Evolutionary conservation across 2,329 filamentous ascomycete genomes (phyloP).

Genomic region (Rutstroemia sp.): DNA sequence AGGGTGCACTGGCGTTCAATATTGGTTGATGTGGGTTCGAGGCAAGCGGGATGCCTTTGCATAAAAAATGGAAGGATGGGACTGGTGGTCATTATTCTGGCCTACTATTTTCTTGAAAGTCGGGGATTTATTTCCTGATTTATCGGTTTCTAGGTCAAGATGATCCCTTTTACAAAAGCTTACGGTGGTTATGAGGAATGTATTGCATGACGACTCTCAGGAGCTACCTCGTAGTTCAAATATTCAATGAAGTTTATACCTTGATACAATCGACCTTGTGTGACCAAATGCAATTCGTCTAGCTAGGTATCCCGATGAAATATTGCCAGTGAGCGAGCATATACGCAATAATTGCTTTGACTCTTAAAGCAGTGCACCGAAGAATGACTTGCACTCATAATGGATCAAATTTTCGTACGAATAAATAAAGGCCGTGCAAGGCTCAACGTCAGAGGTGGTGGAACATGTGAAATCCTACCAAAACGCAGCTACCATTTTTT

Average conservation of each 20-base stretch:
- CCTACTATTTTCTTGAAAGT: conserved; percentile 6
- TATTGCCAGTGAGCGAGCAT: too few relatives aligned
- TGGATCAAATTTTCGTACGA: too few relatives aligned
- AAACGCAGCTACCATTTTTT: too few relatives aligned
- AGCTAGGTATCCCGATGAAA: too few relatives aligned
- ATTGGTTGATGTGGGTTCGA: conserved; percentile 7
- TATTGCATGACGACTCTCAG: neutral
- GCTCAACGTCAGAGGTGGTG: neutral
- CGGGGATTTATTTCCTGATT: neutral
- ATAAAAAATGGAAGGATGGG: conserved; percentile 9
- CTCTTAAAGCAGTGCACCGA: neutral
- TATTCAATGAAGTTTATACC: conserved; percentile 6
- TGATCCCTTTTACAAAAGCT: conserved; percentile 1
- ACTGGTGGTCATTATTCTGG: conserved; percentile 6
- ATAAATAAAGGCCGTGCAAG: too few relatives aligned
- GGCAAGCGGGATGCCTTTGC: conserved; percentile 10
- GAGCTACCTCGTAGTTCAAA: conserved; percentile 1
- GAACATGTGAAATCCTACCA: neutral
- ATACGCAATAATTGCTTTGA: too few relatives aligned
- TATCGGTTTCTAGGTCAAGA: conserved; percentile 1
- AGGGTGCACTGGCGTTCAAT: conserved; percentile 12
- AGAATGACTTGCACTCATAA: neutral
- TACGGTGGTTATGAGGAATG: conserved; percentile 7
- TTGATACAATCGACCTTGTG: neutral
- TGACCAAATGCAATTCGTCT: neutral